A percentile compares a stretch with the other conserved stretches of the same genome.
Evolutionary conservation across 768 basidiomycete species (phyloP).

Genomic region (Floccularia luteovirens): DNA sequence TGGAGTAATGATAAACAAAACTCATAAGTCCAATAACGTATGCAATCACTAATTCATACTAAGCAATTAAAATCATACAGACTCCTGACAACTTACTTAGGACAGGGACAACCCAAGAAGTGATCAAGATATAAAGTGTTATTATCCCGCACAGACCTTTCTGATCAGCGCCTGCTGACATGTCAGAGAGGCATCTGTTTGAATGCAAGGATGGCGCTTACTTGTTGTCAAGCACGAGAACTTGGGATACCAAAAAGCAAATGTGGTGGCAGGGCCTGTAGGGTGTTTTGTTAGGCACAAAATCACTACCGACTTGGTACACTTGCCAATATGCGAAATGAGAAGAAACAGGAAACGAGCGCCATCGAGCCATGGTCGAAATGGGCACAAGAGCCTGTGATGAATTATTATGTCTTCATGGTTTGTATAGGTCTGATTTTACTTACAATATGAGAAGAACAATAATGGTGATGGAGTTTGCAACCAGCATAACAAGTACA

Average conservation of each 20-base stretch:
- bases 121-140: neutral
- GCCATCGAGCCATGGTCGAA: constrained; percentile 42
- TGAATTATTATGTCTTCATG: neutral
- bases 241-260: constrained; percentile 27
- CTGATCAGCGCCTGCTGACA: neutral
- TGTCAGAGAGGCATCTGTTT: neutral
- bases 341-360: constrained; percentile 36
- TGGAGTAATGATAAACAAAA: neutral
- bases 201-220: neutral
- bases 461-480: constrained; percentile 27
- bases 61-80: neutral
- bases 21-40: neutral
- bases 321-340: constrained; percentile 33
- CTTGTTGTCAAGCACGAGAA: constrained; percentile 22
- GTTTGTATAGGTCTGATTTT: constrained; percentile 3
- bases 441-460: constrained; percentile 31
- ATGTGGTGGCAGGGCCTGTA: constrained; percentile 31
- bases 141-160: neutral
- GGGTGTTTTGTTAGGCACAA: neutral
- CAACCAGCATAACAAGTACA: constrained; percentile 30
- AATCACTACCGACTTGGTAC: constrained; percentile 6
- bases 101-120: neutral
- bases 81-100: neutral
- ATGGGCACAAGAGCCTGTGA: constrained; percentile 33
- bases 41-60: neutral